Conservation (phyloP, 495 filamentous ascomycete genomes). For the Pseudoneurospora amorphoporcata region DNA sequence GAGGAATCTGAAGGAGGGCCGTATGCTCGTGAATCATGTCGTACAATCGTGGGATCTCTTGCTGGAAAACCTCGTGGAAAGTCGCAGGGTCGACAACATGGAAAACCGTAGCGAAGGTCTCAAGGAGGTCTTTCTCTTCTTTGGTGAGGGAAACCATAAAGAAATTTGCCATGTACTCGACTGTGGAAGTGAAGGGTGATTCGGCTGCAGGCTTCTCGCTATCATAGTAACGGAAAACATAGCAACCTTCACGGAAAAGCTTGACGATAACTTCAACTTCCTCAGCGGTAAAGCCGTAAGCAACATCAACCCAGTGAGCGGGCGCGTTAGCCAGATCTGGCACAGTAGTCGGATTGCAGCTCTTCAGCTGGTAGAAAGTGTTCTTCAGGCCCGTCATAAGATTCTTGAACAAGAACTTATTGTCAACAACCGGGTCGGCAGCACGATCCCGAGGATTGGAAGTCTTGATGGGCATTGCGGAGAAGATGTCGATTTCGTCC, state of each 20-base stretch:
- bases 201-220: slow-evolving; percentile 71
- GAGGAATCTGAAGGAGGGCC: slow-evolving; percentile 84
- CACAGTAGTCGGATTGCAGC: slow-evolving; percentile 62
- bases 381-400: slow-evolving; percentile 96
- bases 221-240: slow-evolving; percentile 93
- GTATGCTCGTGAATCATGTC: slow-evolving; percentile 97
- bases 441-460: slow-evolving; percentile 85
- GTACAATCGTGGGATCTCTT: slow-evolving; percentile 91
- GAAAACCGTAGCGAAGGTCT: slow-evolving; percentile 96
- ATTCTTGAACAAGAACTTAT: slow-evolving; percentile 97
- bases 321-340: slow-evolving; percentile 72
- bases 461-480: slow-evolving; percentile 89
- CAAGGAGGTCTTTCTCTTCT: slow-evolving; percentile 94
- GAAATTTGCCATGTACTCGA: slow-evolving; percentile 84
- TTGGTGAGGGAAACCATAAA: slow-evolving; percentile 86
- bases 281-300: slow-evolving; percentile 93
- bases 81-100: slow-evolving; percentile 97
- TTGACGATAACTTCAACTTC: slow-evolving; percentile 96
- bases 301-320: slow-evolving; percentile 88
- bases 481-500: slow-evolving; percentile 98
- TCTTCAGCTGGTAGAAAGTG: slow-evolving; percentile 88
- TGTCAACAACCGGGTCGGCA: slow-evolving; percentile 89
- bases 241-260: slow-evolving; percentile 89
- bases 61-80: slow-evolving; percentile 97
- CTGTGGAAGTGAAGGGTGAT: slow-evolving; percentile 62